These are phyloP conservation scores for Ambispora gerdemannii DNA, from an alignment of 192 early-diverging fungal species.

Conservation along the genomic window DNA sequence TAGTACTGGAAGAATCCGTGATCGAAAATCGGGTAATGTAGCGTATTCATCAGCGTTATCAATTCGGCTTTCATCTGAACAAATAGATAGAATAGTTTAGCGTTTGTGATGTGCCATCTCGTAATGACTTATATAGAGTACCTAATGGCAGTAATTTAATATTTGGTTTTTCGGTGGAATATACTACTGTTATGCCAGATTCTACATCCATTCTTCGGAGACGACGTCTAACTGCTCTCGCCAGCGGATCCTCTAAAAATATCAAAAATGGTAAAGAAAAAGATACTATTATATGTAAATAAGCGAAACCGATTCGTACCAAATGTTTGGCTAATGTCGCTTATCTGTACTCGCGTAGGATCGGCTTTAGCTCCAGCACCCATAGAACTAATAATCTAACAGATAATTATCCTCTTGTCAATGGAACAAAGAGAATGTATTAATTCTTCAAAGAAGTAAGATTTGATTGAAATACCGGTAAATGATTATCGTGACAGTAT, in stretches of 20 bases:
- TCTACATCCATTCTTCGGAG: slow-evolving; percentile 71
- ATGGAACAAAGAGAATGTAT: background rate
- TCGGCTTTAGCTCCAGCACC: slow-evolving; percentile 97
- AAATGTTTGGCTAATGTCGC: slow-evolving; percentile 90
- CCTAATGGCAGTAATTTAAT: slow-evolving; percentile 84
- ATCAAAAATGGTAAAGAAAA: background rate
- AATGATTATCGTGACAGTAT: slow-evolving; percentile 73
- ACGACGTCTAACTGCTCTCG: slow-evolving; percentile 75
- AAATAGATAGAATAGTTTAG: too few species aligned
- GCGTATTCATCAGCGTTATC: slow-evolving; percentile 86
- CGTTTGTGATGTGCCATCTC: too few species aligned
- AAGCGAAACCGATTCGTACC: slow-evolving; percentile 40
- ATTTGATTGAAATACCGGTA: slow-evolving; percentile 51
- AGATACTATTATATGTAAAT: background rate
- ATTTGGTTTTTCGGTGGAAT: slow-evolving; percentile 91
- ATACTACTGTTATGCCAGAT: slow-evolving; percentile 86
- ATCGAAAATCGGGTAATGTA: slow-evolving; percentile 89
- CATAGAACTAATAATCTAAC: slow-evolving; percentile 79
- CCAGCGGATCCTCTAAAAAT: slow-evolving; percentile 84
- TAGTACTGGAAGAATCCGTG: slow-evolving; percentile 78
- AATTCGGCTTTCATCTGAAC: slow-evolving; percentile 69
- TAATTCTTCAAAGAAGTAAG: background rate
- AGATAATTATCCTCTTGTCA: background rate
- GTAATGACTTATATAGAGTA: too few species aligned
- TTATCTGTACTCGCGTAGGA: slow-evolving; percentile 93